These are phyloP conservation scores for Mariannaea elegans DNA, from an alignment of 2,329 filamentous ascomycete species.

Conservation along the genomic window DNA sequence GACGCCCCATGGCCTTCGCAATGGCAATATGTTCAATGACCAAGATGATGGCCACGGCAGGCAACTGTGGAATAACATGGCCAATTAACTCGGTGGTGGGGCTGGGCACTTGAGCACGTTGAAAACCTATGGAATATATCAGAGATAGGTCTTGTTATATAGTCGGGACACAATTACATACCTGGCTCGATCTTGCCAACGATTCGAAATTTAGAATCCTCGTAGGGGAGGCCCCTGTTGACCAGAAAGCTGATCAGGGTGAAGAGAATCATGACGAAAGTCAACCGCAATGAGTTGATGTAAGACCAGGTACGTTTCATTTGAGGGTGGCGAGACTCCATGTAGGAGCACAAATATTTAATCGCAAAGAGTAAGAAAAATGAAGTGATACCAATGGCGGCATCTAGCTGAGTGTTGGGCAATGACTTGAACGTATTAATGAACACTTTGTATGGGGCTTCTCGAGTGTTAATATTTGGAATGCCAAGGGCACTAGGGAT, in stretches of 20 bases:
- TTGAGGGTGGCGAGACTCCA: conserved; percentile 68
- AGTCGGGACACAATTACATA: conserved; percentile 29
- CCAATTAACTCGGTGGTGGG: conserved; percentile 65
- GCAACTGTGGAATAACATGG: conserved; percentile 68
- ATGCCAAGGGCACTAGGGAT: conserved; percentile 56
- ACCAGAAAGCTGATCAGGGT: conserved; percentile 76
- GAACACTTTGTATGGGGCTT: conserved; percentile 55
- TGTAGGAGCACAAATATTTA: conserved; percentile 65
- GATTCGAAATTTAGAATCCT: conserved; percentile 65
- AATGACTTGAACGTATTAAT: conserved; percentile 53
- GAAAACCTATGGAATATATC: conserved; percentile 60
- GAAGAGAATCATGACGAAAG: conserved; percentile 79
- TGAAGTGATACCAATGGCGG: conserved; percentile 76
- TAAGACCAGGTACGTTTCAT: conserved; percentile 75
- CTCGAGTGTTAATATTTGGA: conserved; percentile 53
- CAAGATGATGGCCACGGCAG: conserved; percentile 78
- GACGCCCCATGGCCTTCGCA: conserved; percentile 81
- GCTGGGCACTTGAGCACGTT: conserved; percentile 67
- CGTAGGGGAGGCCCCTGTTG: conserved; percentile 62
- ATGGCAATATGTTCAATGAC: conserved; percentile 87
- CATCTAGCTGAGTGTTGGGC: conserved; percentile 65
- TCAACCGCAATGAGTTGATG: conserved; percentile 76
- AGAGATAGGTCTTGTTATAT: conserved; percentile 4
- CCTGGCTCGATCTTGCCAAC: conserved; percentile 73
- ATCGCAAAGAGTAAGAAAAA: conserved; percentile 73